Base-by-base conservation (phyloP, 169 alveolate genomes). In the Eimeria sp. region DNA sequence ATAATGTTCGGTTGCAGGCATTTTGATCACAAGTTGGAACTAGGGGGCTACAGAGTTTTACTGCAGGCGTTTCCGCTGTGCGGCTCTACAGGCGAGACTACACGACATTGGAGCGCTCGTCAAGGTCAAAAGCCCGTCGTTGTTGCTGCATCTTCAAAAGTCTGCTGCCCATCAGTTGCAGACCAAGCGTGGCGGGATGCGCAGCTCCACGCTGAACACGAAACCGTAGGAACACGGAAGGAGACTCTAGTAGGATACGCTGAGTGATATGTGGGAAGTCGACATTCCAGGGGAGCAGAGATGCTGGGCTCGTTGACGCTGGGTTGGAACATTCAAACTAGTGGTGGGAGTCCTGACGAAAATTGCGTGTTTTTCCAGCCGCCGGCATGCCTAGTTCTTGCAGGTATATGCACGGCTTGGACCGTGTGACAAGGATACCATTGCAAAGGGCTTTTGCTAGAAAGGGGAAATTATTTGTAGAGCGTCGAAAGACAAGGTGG, bases 121-220 rank as follows among this genome's bases (percentile, higher is more conserved):
- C 57, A 98, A 98, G 89, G 97, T 98, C 63, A 98, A 98, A 95
- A 98, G 98, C 93, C 99, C 99, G 9, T 97, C 98, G 9, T 98
- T 98, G 40, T 95, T 98, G 87, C 96, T 98, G 61, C 98, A 98
- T 95, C 97, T 98, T 54, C 98, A 98, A 96, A 98, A 97, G 92
- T 92, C 98, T 43, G 98, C 98, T 61, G 93, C 93, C 65, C 93
- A 61, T 57, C 96, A 75, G 45, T 96, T 76, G 96, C 98, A 97
- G 96, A 89, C 95, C 11, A 54, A 93, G 34, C 83, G 96, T 11
- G n/a, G 51, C 18, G 63, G 63, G 30, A 27, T 40, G 76, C 93
- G 93, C 30, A 63, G 82, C 6, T 63, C 93, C 63, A 3, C 80
- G 25, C 51, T 86, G 20, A 61, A 47, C 93, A 70, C 87, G 65